Evolutionary conservation across 805 yeast species (phyloP).

Genomic region (Cyberlindnera euphorbiae): DNA sequence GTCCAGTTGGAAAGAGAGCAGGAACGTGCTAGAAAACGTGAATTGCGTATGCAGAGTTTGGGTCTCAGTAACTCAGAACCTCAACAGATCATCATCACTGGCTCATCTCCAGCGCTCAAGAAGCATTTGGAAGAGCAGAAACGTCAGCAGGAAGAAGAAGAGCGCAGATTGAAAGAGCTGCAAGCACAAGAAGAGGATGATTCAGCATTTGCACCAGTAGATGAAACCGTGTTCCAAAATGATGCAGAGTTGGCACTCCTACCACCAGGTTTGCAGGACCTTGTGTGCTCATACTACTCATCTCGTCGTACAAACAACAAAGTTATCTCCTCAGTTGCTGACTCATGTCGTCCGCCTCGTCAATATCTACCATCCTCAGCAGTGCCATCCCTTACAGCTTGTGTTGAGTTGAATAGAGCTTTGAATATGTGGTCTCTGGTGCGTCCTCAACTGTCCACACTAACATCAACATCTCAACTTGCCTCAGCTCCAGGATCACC

Average conservation of each 20-base stretch:
- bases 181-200: constrained; percentile 2
- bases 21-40: constrained; percentile 10
- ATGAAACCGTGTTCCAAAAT: constrained; percentile 16
- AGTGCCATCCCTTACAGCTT: constrained; percentile 40
- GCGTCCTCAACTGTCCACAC: constrained; percentile 47
- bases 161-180: neutral
- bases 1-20: constrained; percentile 8
- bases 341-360: constrained; percentile 9
- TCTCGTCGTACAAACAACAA: constrained; percentile 9
- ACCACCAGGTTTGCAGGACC: constrained; percentile 31
- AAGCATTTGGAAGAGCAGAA: constrained; percentile 10
- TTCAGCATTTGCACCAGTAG: constrained; percentile 8
- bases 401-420: constrained; percentile 80
- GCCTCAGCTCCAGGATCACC: no score
- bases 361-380: constrained; percentile 9
- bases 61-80: constrained; percentile 7
- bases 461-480: no score
- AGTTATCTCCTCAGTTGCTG: constrained; percentile 7
- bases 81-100: constrained; percentile 14
- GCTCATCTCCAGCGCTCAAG: constrained; percentile 8
- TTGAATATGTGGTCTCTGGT: constrained; percentile 83
- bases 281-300: constrained; percentile 25
- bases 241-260: constrained; percentile 18
- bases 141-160: constrained; percentile 4
- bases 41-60: constrained; percentile 10